phyloP scores from a whole-genome alignment of 2,329 filamentous ascomycete genomes.

The Macrophomina phaseolina region DNA sequence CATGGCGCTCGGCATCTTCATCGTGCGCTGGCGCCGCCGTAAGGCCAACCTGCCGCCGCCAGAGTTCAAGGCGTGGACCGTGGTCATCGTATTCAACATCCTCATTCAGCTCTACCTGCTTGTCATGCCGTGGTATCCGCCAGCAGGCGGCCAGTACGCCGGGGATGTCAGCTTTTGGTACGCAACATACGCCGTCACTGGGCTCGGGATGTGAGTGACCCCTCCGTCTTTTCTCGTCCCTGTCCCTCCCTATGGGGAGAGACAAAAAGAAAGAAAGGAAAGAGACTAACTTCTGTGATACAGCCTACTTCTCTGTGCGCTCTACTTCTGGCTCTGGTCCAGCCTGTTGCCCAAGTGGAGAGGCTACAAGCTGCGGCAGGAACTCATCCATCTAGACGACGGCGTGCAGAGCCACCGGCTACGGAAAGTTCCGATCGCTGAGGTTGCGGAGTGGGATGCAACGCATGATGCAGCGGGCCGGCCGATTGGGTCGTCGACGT shows the following conservation, averaged over 20 bases:
- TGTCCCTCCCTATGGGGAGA: background rate
- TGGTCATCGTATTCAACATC: conserved; percentile 64
- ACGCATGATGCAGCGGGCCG: conserved; percentile 57
- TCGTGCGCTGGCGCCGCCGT: conserved; percentile 62
- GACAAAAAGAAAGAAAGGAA: background rate
- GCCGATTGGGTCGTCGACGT: background rate
- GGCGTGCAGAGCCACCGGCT: conserved; percentile 57
- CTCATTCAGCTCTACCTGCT: conserved; percentile 66
- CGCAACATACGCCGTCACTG: conserved; percentile 69
- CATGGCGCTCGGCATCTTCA: conserved; percentile 62
- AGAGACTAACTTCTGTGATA: background rate
- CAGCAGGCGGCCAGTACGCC: conserved; percentile 61
- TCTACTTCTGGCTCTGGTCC: conserved; percentile 68
- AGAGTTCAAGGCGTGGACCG: conserved; percentile 65
- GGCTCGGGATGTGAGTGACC: conserved; percentile 67
- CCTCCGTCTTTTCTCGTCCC: background rate
- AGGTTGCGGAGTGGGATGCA: conserved; percentile 63
- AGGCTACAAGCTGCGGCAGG: conserved; percentile 62
- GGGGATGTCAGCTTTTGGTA: conserved; percentile 78
- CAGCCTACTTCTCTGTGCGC: conserved; percentile 58
- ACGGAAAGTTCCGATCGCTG: conserved; percentile 58
- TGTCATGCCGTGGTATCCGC: conserved; percentile 75
- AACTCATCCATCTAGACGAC: conserved; percentile 58
- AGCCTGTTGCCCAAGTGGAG: conserved; percentile 59
- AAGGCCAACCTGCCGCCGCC: conserved; percentile 55